phyloP scores from a whole-genome alignment of 2,329 filamentous ascomycete genomes.

The Didymellaceae sp. region DNA sequence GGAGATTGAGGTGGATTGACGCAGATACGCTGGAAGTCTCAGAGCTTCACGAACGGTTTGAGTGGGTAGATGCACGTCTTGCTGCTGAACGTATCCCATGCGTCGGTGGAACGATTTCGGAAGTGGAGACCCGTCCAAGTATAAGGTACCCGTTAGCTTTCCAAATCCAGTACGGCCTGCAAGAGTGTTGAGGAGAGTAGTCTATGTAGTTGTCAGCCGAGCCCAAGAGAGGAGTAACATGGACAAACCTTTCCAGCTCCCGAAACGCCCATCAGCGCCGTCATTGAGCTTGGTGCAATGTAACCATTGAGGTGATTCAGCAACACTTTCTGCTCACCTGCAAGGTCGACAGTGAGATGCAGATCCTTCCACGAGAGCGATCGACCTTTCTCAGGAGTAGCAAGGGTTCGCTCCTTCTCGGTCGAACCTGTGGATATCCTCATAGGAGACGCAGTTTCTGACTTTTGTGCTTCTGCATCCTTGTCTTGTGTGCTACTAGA shows the following conservation, averaged over 20 bases:
- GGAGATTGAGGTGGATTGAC: conserved; percentile 26
- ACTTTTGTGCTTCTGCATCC: background rate
- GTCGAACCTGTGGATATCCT: background rate
- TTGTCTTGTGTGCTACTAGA: conserved; percentile 1
- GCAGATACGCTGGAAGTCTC: conserved; percentile 35
- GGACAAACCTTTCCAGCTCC: conserved; percentile 37
- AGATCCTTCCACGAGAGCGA: conserved; percentile 2
- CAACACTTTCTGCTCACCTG: conserved; percentile 31
- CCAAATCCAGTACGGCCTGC: conserved; percentile 35
- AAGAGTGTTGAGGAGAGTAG: conserved; percentile 40
- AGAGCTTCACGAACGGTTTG: conserved; percentile 38
- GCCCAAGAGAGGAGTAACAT: background rate
- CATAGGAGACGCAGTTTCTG: background rate
- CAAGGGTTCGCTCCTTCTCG: background rate
- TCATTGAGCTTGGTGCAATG: conserved; percentile 58
- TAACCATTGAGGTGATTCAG: conserved; percentile 60
- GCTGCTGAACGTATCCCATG: conserved; percentile 41
- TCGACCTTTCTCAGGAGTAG: conserved; percentile 2
- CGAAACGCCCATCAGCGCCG: conserved; percentile 44
- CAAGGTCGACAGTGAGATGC: background rate
- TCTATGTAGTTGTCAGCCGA: conserved; percentile 10
- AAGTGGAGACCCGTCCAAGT: conserved; percentile 34
- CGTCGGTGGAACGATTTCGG: conserved; percentile 36
- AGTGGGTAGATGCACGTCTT: conserved; percentile 34
- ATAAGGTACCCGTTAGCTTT: conserved; percentile 31